These are phyloP conservation scores for Pichia sp. DNA, from an alignment of 1,139 yeast genomes.

Conservation along the genomic window DNA sequence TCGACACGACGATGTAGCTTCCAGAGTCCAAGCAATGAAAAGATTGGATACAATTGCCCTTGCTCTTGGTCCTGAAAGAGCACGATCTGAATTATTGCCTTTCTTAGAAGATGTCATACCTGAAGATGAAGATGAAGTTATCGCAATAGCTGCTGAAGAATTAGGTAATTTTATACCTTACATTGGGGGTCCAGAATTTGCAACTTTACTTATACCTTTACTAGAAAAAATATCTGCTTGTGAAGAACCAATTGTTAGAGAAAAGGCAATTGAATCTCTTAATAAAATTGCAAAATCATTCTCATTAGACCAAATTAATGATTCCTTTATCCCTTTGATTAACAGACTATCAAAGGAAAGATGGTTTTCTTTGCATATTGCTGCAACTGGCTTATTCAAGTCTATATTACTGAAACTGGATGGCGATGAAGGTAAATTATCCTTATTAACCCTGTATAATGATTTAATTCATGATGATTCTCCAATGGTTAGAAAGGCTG, in stretches of 20 bases:
- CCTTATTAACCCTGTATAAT: constrained; percentile 59
- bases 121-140: constrained; percentile 97
- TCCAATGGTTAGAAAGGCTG: constrained; percentile 96
- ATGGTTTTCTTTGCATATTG: constrained; percentile 93
- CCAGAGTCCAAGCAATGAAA: constrained; percentile 92
- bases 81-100: constrained; percentile 83
- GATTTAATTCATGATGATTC: constrained; percentile 83
- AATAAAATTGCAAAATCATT: constrained; percentile 63
- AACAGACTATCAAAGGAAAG: constrained; percentile 77
- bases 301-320: constrained; percentile 58
- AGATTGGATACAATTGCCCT: constrained; percentile 89
- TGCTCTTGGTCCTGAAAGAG: constrained; percentile 92
- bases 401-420: constrained; percentile 56
- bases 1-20: constrained; percentile 84
- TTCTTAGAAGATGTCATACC: constrained; percentile 84
- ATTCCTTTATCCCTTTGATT: constrained; percentile 67
- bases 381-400: constrained; percentile 84
- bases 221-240: constrained; percentile 83
- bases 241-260: constrained; percentile 97
- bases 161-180: constrained; percentile 80
- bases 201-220: constrained; percentile 75
- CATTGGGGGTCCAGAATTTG: constrained; percentile 80
- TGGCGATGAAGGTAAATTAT: constrained; percentile 45
- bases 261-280: constrained; percentile 84
- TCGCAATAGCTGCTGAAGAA: constrained; percentile 88